phyloP scores from a whole-genome alignment of 345 rosid species.

The Aquilaria malaccensis region DNA sequence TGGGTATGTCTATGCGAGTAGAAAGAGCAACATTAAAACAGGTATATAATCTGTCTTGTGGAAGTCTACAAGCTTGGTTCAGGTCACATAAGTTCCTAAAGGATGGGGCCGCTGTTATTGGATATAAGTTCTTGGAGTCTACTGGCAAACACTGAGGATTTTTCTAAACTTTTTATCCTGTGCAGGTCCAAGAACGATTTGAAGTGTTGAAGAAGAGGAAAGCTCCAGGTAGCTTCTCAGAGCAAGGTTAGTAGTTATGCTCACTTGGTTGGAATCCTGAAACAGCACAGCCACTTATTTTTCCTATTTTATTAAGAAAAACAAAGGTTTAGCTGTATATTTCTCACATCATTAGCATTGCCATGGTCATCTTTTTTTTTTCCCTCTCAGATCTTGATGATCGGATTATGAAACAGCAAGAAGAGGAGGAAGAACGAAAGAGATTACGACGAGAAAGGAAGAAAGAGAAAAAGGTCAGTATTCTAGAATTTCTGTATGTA shows the following conservation, averaged over 20 bases:
- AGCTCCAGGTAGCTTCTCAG: slow-evolving; percentile 80
- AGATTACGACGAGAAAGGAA: slow-evolving; percentile 77
- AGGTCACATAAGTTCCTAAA: too few species aligned
- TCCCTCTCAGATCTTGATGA: slow-evolving; percentile 70
- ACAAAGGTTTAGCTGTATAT: not conserved
- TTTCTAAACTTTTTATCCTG: too few species aligned
- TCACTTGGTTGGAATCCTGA: not conserved
- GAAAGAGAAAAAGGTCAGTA: slow-evolving; percentile 89
- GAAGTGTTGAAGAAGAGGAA: slow-evolving; percentile 81
- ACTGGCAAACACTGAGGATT: too few species aligned
- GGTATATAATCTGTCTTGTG: slow-evolving; percentile 23
- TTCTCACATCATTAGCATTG: not conserved
- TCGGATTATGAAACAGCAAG: slow-evolving; percentile 74
- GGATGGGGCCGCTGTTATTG: too few species aligned
- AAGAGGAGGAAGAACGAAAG: slow-evolving; percentile 86
- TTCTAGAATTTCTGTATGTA: not conserved
- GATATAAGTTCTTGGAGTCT: too few species aligned
- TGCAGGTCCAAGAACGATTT: slow-evolving; percentile 87
- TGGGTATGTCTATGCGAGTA: slow-evolving; percentile 98
- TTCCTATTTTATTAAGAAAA: too few species aligned
- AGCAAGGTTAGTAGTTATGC: slow-evolving; percentile 57
- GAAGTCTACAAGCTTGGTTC: too few species aligned
- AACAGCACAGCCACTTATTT: too few species aligned
- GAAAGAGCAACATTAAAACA: slow-evolving; percentile 89
- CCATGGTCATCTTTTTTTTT: not conserved